phyloP scores from a whole-genome alignment of 2,329 filamentous ascomycete genomes.

The Sporothrix phasma region DNA sequence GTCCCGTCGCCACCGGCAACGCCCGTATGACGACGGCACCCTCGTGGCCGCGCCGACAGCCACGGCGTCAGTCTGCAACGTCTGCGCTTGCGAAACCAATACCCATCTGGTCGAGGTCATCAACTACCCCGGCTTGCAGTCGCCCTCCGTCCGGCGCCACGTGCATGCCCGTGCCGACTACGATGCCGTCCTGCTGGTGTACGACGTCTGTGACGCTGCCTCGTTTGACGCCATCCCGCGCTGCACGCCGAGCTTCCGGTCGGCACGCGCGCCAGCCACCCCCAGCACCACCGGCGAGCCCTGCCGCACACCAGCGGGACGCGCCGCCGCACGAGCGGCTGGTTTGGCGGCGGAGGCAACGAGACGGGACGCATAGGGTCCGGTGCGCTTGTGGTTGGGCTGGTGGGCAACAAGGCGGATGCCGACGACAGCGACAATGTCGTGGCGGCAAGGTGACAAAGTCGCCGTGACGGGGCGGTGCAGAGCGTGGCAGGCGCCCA shows the following conservation, averaged over 20 bases:
- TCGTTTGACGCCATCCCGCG: constrained; percentile 19
- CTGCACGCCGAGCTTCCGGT: constrained; percentile 22
- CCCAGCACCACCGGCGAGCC: constrained; percentile 10
- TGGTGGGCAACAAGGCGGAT: constrained; percentile 56
- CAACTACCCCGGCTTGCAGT: constrained; percentile 24
- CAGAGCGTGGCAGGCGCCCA: not conserved
- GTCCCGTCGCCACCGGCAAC: not conserved
- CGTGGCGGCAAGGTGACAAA: not conserved
- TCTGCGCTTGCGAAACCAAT: constrained; percentile 17
- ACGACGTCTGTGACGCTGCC: constrained; percentile 22
- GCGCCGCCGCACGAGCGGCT: constrained; percentile 13
- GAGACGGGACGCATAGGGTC: constrained; percentile 2
- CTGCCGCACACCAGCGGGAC: not conserved
- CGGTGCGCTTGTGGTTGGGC: constrained; percentile 44
- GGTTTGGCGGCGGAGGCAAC: constrained; percentile 10
- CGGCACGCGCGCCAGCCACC: constrained; percentile 15
- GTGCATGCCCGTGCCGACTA: constrained; percentile 21
- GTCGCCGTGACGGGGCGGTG: not conserved
- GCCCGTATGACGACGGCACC: constrained; percentile 10
- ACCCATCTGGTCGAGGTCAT: constrained; percentile 25
- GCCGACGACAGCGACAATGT: constrained; percentile 35
- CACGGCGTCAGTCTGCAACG: not conserved
- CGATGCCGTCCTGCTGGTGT: constrained; percentile 25
- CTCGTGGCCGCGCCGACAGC: constrained; percentile 3
- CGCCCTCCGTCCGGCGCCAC: constrained; percentile 16